Base-by-base conservation (phyloP, 495 filamentous ascomycete species). In the Achaetomiella virescens region DNA sequence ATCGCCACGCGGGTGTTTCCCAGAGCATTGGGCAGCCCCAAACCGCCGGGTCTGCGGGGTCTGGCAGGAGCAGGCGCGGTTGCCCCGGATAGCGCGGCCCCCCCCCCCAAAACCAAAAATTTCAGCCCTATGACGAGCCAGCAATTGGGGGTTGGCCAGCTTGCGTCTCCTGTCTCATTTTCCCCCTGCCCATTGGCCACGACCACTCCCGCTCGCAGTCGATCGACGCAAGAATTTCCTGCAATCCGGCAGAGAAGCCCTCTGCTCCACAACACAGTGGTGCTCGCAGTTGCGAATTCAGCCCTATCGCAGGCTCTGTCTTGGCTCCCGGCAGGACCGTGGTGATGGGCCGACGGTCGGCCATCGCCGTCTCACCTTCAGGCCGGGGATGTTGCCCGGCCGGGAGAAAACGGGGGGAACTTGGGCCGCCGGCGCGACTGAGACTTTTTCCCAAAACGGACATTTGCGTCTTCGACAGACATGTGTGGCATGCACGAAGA, bases 41-140 rank as follows among this genome's bases (percentile, higher is more conserved):
- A 43, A 20, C 11, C 38, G n/a, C 17, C 18, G 42, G 24, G 3
- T 25, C 43, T 21, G 46, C 18, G 43, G 33, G 36, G 25, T 37
- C 20, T 31, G 5, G n/a, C 4, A 20, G 8, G 6, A 20, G 18
- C 3, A 22, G 8, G 20, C 44, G 48, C 35, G 44, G 27, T 27
- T 15, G 24, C 24, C 45, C 36, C 42, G 14, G 31, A 9, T 3
- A 31, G 29, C 20, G 20, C 29, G 22, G n/a, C 47, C 52, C 59
- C 46, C 60, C 63, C n/a, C n/a, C n/a, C n/a, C n/a, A n/a, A n/a
- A n/a, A n/a, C n/a, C n/a, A n/a, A n/a, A n/a, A n/a, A 58, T 58
- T 48, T 62, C 62, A 65, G 60, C 63, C 63, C 63, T 65, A 65
- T 29, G 62, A 55, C 18, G 18, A 36, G 48, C 33, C 48, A n/a